Evolutionary conservation across 768 basidiomycete genomes (phyloP).

Genomic region (Amanita rimosa): DNA sequence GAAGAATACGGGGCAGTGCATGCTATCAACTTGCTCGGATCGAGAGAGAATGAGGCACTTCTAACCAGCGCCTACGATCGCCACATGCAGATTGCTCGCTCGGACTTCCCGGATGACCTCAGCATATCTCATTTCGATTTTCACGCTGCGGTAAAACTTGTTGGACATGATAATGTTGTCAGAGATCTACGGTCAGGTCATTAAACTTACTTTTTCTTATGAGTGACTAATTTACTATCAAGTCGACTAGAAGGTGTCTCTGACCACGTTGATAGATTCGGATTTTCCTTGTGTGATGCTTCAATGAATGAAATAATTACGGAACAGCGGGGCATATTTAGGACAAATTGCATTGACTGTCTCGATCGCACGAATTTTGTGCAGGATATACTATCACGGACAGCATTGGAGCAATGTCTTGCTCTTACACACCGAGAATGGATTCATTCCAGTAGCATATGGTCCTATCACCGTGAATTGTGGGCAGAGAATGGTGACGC

Average conservation of each 20-base stretch:
- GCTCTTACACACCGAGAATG: slow-evolving; percentile 69
- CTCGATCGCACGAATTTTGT: slow-evolving; percentile 96
- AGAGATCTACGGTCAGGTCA: slow-evolving; percentile 52
- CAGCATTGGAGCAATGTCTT: slow-evolving; percentile 75
- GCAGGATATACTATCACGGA: slow-evolving; percentile 86
- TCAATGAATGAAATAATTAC: slow-evolving; percentile 61
- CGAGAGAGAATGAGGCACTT: slow-evolving; percentile 84
- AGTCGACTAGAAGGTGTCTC: slow-evolving; percentile 52
- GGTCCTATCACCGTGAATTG: slow-evolving; percentile 82
- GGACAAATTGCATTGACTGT: slow-evolving; percentile 94
- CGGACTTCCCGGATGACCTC: slow-evolving; percentile 54
- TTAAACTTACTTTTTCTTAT: not conserved
- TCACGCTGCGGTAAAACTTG: slow-evolving; percentile 67
- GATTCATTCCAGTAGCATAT: slow-evolving; percentile 56
- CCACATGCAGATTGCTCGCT: slow-evolving; percentile 60
- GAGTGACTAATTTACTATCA: not conserved
- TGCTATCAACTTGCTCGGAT: slow-evolving; percentile 84
- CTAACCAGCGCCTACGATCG: slow-evolving; percentile 76
- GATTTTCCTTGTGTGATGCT: slow-evolving; percentile 75
- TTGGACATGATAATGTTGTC: slow-evolving; percentile 81
- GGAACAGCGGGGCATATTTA: slow-evolving; percentile 85
- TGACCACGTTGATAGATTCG: slow-evolving; percentile 66
- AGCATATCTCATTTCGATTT: slow-evolving; percentile 91
- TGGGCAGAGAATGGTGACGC: slow-evolving; percentile 98
- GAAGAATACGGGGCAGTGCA: slow-evolving; percentile 81